Conservation (phyloP, 805 yeast species). For the Saccharomycopsis schoenii region DNA sequence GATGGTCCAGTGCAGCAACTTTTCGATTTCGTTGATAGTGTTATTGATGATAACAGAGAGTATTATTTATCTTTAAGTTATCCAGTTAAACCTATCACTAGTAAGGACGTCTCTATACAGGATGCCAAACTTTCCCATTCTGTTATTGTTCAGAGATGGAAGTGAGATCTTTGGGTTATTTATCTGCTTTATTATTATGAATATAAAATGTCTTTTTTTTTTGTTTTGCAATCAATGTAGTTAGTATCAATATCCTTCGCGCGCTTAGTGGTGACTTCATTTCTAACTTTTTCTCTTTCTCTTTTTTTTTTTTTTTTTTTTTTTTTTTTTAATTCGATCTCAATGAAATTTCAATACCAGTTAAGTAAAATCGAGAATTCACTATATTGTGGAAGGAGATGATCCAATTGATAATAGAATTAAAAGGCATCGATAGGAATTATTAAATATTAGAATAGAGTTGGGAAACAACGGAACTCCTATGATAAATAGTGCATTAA, state of each 20-base stretch:
- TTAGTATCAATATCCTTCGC: not conserved
- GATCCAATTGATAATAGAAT: not conserved
- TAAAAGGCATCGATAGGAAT: not conserved
- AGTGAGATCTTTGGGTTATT: not conserved
- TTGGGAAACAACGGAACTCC: not conserved
- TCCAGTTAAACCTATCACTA: conserved; percentile 67
- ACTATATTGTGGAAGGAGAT: not conserved
- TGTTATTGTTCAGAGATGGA: conserved; percentile 88
- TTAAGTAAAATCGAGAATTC: not conserved
- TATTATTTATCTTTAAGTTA: conserved; percentile 71
- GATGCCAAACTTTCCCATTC: conserved; percentile 74
- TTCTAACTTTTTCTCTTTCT: not conserved
- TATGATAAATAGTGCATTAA: not conserved
- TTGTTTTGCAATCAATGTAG: not conserved
- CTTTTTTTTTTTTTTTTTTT: not conserved
- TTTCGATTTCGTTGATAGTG: conserved; percentile 54
- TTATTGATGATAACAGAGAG: conserved; percentile 34
- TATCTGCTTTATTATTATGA: not conserved
- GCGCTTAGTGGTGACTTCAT: not conserved
- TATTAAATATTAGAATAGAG: not conserved
- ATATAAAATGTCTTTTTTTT: not conserved
- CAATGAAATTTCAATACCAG: not conserved
- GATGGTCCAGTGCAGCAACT: conserved; percentile 54
- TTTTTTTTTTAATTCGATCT: not conserved
- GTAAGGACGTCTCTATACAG: conserved; percentile 45